Base-by-base conservation (phyloP, 2,329 filamentous ascomycete species). In the Fusarium duplospermum region DNA sequence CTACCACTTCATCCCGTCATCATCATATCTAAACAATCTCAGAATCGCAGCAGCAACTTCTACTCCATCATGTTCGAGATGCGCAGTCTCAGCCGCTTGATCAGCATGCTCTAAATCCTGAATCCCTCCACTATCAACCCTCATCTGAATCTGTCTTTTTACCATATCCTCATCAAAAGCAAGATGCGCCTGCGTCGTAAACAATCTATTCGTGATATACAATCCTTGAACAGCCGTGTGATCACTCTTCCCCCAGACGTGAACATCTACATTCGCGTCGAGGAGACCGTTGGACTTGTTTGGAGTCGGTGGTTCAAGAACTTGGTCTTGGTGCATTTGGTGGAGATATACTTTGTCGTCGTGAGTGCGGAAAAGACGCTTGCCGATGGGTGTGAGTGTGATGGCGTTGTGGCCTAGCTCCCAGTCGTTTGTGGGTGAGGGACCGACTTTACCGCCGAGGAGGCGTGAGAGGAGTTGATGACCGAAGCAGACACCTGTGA, bases 281-380 rank as follows among this genome's bases (percentile, higher is more conserved):
- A 89, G 79, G 27, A 88, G 77, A 1, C 80, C 82, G 2, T 71
- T 62, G 1, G 47, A 84, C 76, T 76, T 90, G 83, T 36, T 90
- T 85, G 60, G 84, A 3, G 85, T 78, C 0, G 94, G 93, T 35
- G 89, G 89, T 18, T 86, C 81, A 66, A 87, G 88, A 3, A 95
- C 91, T 27, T 93, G 89, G 78, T 96, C 94, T 71, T 89, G 89
- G 80, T 96, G 93, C 92, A 96, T 95, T 82, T 96, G 93, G 80
- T 94, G 92, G 24, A 96, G 86, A 27, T 87, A 86, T 83, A 93
- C 74, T 7, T 76, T 54, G 27, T 76, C 50, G 11, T 80, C 76
- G 18, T 91, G 87, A 59, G 88, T 85, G 38, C 89, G 88, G 82
- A 96, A 95, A 6, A 96, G 78, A 63, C 91, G 87, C 81, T 91